phyloP scores from a whole-genome alignment of 768 basidiomycete genomes.

The Paxillus involutus region DNA sequence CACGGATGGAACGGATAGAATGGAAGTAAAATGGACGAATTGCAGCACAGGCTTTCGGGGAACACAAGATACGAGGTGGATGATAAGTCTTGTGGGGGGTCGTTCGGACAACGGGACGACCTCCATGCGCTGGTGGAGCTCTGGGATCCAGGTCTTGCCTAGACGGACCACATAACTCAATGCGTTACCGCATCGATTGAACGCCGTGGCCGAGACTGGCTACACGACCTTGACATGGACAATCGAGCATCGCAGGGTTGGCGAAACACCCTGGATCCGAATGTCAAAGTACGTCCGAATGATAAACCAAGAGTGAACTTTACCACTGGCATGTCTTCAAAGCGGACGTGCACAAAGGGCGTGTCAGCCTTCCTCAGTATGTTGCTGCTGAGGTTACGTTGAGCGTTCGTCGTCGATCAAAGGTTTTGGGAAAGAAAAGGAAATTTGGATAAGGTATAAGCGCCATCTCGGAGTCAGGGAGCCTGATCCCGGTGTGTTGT shows the following conservation, averaged over 20 bases:
- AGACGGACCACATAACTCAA: constrained; percentile 6
- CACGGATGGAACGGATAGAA: too few relatives aligned
- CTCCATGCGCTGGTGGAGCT: constrained; percentile 28
- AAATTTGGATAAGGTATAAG: background rate
- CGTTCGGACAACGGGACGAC: constrained; percentile 19
- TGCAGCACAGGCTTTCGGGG: constrained; percentile 15
- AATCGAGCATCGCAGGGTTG: constrained; percentile 15
- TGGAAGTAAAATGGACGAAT: background rate
- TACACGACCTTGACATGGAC: constrained; percentile 3
- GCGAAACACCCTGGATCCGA: constrained; percentile 18
- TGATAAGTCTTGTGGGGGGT: background rate
- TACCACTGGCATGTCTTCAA: too few relatives aligned
- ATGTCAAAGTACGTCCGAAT: constrained; percentile 13
- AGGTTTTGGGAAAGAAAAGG: constrained; percentile 11
- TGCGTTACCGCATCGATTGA: constrained; percentile 23
- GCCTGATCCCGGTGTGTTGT: background rate
- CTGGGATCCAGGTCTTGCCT: constrained; percentile 26
- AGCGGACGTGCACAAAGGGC: constrained; percentile 28
- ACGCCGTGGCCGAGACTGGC: constrained; percentile 5
- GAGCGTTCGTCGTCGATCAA: constrained; percentile 6
- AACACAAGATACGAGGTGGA: constrained; percentile 1
- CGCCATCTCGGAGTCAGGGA: background rate
- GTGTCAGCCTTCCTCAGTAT: constrained; percentile 21
- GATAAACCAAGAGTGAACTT: constrained; percentile 14
- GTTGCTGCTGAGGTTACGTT: constrained; percentile 14